phyloP scores from a whole-genome alignment of 306 rosid genomes.

The Ochetophila trinervis region DNA sequence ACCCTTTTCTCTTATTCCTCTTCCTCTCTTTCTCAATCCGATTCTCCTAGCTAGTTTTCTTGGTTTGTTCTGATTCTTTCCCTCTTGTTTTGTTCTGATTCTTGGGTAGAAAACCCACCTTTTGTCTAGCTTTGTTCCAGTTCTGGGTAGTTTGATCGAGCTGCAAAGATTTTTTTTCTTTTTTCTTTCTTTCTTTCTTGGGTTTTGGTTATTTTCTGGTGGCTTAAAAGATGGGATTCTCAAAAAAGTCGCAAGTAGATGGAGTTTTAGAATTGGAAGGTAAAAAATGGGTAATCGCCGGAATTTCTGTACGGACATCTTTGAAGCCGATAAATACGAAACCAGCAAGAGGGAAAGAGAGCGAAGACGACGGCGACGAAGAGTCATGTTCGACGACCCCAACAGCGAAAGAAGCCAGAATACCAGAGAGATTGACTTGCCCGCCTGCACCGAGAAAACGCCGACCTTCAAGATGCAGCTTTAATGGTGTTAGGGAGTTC shows the following conservation, averaged over 20 bases:
- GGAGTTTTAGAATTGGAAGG: slow-evolving; percentile 58
- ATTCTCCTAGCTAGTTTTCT: slow-evolving; percentile 14
- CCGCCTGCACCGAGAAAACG: slow-evolving; percentile 92
- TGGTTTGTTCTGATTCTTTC: slow-evolving; percentile 27
- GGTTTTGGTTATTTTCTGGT: neutral
- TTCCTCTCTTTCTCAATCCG: slow-evolving; percentile 20
- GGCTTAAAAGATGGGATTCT: slow-evolving; percentile 61
- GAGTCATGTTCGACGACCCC: slow-evolving; percentile 67
- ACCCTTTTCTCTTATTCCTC: slow-evolving; percentile 68
- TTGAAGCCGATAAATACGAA: slow-evolving; percentile 74
- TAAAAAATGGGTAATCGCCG: slow-evolving; percentile 77
- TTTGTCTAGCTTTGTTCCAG: slow-evolving; percentile 10
- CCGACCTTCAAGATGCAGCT: slow-evolving; percentile 48
- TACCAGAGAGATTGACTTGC: slow-evolving; percentile 60
- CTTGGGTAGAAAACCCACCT: slow-evolving; percentile 24
- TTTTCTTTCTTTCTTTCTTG: neutral
- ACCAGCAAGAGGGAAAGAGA: slow-evolving; percentile 28
- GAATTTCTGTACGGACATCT: slow-evolving; percentile 50
- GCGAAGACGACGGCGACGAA: slow-evolving; percentile 37
- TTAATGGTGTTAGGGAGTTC: slow-evolving; percentile 54
- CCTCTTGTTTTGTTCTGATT: slow-evolving; percentile 24
- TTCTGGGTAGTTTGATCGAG: slow-evolving; percentile 1
- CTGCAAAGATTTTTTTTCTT: slow-evolving; percentile 1
- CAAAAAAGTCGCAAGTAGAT: slow-evolving; percentile 66
- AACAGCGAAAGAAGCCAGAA: slow-evolving; percentile 70